Evolutionary conservation across 805 yeast genomes (phyloP).

Genomic region (Teunomyces lycoperdinae): DNA sequence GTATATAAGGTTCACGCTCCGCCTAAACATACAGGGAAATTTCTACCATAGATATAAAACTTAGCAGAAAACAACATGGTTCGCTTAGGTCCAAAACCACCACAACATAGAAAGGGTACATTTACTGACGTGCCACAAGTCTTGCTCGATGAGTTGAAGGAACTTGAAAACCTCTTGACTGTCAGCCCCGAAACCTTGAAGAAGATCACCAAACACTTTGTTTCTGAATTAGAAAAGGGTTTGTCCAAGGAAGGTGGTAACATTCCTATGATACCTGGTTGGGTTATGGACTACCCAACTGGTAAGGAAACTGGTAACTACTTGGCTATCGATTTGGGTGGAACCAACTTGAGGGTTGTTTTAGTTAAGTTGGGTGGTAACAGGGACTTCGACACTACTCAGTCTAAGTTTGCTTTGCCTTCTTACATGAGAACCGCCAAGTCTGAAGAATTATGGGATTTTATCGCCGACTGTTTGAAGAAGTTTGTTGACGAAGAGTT

Average conservation of each 20-base stretch:
- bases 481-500: conserved; percentile 63
- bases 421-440: conserved; percentile 72
- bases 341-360: conserved; percentile 93
- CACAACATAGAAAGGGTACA: conserved; percentile 71
- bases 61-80: conserved; percentile 49
- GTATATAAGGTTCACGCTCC: not conserved
- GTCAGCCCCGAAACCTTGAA: conserved; percentile 60
- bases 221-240: conserved; percentile 78
- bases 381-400: conserved; percentile 79
- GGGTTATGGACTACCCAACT: conserved; percentile 93
- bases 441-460: conserved; percentile 75
- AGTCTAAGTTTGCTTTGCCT: conserved; percentile 83
- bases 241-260: conserved; percentile 72
- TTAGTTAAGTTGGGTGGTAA: conserved; percentile 81
- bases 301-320: conserved; percentile 89
- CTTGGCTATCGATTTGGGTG: conserved; percentile 94
- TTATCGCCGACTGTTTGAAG: conserved; percentile 79
- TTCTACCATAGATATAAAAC: not conserved
- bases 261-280: conserved; percentile 95
- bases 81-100: conserved; percentile 79
- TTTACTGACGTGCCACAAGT: conserved; percentile 62
- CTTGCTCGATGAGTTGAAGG: conserved; percentile 55
- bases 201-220: conserved; percentile 71
- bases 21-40: not conserved
- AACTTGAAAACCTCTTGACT: conserved; percentile 59